Evolutionary conservation across 2,329 filamentous ascomycete genomes (phyloP).

Genomic region (Ceratocystis harringtonii): DNA sequence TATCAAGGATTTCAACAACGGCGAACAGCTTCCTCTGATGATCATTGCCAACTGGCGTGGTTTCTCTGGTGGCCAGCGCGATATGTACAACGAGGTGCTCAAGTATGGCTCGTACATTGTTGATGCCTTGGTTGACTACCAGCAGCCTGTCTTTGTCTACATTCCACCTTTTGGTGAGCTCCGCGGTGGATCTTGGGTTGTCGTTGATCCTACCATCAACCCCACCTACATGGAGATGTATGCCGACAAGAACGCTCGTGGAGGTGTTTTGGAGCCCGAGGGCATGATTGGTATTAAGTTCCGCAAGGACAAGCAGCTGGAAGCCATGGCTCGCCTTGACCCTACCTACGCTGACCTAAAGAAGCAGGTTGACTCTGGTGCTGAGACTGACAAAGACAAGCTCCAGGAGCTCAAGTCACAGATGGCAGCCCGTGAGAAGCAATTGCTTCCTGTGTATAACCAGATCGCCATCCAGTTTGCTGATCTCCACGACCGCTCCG

Average conservation of each 20-base stretch:
- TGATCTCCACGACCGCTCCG: slow-evolving; percentile 89
- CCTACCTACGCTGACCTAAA: slow-evolving; percentile 68
- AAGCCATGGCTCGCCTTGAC: slow-evolving; percentile 93
- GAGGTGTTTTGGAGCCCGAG: slow-evolving; percentile 94
- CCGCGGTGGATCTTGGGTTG: slow-evolving; percentile 97
- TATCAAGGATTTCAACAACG: slow-evolving; percentile 97
- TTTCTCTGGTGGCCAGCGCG: slow-evolving; percentile 97
- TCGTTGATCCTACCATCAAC: slow-evolving; percentile 98
- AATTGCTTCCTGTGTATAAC: slow-evolving; percentile 79
- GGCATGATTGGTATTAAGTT: slow-evolving; percentile 99
- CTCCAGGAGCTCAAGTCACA: slow-evolving; percentile 65
- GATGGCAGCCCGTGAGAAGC: slow-evolving; percentile 73
- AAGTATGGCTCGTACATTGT: slow-evolving; percentile 99
- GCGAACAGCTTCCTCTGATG: slow-evolving; percentile 95
- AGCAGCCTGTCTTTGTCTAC: slow-evolving; percentile 98
- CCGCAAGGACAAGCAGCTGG: slow-evolving; percentile 89
- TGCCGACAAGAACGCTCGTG: slow-evolving; percentile 83
- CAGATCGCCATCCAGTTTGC: slow-evolving; percentile 96
- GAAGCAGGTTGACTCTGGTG: slow-evolving; percentile 54
- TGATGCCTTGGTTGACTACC: slow-evolving; percentile 92
- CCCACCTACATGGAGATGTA: slow-evolving; percentile 98
- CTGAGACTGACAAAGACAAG: slow-evolving; percentile 54
- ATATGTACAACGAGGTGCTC: slow-evolving; percentile 99
- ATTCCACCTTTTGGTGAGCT: slow-evolving; percentile 94
- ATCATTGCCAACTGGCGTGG: slow-evolving; percentile 99